These are phyloP conservation scores for Coelastrella sp. DNA, from an alignment of 139 green algal species.

Conservation along the genomic window DNA sequence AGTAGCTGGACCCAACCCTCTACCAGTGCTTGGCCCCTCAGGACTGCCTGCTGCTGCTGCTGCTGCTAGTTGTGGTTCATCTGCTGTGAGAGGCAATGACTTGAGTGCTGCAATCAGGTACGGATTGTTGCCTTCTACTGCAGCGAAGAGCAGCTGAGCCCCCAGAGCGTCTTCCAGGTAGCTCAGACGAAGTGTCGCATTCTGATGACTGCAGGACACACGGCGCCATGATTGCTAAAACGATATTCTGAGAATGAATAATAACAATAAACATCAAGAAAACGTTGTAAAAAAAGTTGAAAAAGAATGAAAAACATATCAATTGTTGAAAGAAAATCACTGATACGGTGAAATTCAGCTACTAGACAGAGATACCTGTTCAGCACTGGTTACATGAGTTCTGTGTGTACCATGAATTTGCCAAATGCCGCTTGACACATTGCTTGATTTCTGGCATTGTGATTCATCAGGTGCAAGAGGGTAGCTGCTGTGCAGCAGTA, in stretches of 20 bases:
- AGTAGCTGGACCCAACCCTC: constrained; percentile 3
- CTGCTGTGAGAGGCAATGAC: constrained; percentile 20
- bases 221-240: not conserved
- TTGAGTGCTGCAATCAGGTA: constrained; percentile 37
- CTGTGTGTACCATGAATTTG: too few species aligned
- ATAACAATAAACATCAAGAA: too few species aligned
- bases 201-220: not conserved
- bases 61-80: not conserved
- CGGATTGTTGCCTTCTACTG: constrained; percentile 17
- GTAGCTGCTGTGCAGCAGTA: too few species aligned
- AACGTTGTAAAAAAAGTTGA: too few species aligned
- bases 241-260: not conserved
- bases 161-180: constrained; percentile 40
- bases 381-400: too few species aligned
- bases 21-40: not conserved
- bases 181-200: constrained; percentile 12
- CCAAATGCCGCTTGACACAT: too few species aligned
- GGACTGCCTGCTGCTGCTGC: constrained; percentile 8
- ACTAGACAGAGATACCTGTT: too few species aligned
- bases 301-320: too few species aligned
- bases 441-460: too few species aligned
- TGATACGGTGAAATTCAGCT: too few species aligned
- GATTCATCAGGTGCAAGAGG: too few species aligned
- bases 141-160: not conserved
- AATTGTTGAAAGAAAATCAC: too few species aligned